phyloP scores from a whole-genome alignment of 192 early-diverging fungal species.

The Cetraspora pellucida region DNA sequence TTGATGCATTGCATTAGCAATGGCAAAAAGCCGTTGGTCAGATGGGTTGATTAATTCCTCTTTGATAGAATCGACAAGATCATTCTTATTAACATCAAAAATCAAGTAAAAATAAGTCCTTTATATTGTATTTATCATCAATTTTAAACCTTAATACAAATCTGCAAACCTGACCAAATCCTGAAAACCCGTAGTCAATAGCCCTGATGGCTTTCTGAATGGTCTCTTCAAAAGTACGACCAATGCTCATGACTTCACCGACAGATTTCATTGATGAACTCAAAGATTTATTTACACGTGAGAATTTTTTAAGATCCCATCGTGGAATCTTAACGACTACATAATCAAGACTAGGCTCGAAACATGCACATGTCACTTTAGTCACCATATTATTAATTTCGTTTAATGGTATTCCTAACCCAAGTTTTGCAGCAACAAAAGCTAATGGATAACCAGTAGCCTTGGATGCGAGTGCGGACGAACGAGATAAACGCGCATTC shows the following conservation, averaged over 20 bases:
- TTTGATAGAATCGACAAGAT: slow-evolving; percentile 63
- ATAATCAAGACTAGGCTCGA: slow-evolving; percentile 96
- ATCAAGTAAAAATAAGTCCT: not conserved
- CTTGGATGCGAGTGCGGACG: slow-evolving; percentile 91
- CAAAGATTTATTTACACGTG: slow-evolving; percentile 82
- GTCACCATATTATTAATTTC: slow-evolving; percentile 91
- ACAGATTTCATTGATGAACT: slow-evolving; percentile 95
- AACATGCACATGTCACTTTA: slow-evolving; percentile 92
- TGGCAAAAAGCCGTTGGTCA: slow-evolving; percentile 93
- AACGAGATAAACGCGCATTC: slow-evolving; percentile 92
- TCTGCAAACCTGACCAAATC: slow-evolving; percentile 69
- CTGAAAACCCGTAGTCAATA: slow-evolving; percentile 83
- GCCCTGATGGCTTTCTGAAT: slow-evolving; percentile 80
- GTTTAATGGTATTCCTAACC: slow-evolving; percentile 82
- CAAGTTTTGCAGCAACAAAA: slow-evolving; percentile 98
- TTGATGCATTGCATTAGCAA: slow-evolving; percentile 89
- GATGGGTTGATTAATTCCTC: slow-evolving; percentile 90
- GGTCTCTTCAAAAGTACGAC: slow-evolving; percentile 93
- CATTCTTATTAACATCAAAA: slow-evolving; percentile 6
- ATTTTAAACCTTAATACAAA: not conserved
- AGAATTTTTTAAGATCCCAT: slow-evolving; percentile 96
- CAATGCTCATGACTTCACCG: slow-evolving; percentile 99
- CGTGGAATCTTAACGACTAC: slow-evolving; percentile 96
- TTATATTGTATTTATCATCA: not conserved
- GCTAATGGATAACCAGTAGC: slow-evolving; percentile 98